Conservation (phyloP, 257 asterid species). For the Primulina huaijiensis region DNA sequence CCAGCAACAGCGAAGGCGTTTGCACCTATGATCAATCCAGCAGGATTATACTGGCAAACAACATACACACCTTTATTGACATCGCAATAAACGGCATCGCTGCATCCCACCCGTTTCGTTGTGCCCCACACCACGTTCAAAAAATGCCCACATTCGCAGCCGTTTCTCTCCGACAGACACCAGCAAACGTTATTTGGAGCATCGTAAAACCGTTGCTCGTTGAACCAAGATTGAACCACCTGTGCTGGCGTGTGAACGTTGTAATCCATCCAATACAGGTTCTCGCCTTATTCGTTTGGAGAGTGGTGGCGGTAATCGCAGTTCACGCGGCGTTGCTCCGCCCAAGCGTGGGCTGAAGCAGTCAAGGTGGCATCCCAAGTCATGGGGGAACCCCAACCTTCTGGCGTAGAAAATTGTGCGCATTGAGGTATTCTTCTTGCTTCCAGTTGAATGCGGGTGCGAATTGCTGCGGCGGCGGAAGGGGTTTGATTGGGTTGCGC, state of each 20-base stretch:
- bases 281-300: constrained; percentile 42
- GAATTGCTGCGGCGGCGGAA: neutral
- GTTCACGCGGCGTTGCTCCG: constrained; percentile 37
- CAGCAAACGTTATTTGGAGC: constrained; percentile 19
- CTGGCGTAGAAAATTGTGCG: constrained; percentile 50
- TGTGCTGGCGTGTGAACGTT: constrained; percentile 41
- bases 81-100: constrained; percentile 50
- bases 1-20: constrained; percentile 37
- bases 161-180: constrained; percentile 41
- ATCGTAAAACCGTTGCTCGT: constrained; percentile 43
- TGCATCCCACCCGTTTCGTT: constrained; percentile 57
- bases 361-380: constrained; percentile 45
- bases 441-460: constrained; percentile 32
- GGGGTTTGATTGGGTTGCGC: constrained; percentile 18
- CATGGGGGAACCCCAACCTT: constrained; percentile 39
- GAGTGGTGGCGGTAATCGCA: constrained; percentile 65
- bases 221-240: constrained; percentile 48
- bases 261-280: constrained; percentile 52
- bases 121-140: constrained; percentile 43
- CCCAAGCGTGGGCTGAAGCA: constrained; percentile 43
- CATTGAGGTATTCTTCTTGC: constrained; percentile 43
- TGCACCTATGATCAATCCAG: constrained; percentile 34
- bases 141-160: constrained; percentile 76
- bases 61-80: constrained; percentile 44
- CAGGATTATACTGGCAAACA: constrained; percentile 56